phyloP scores from a whole-genome alignment of 1,139 yeast genomes.

The Debaryomyces subglobosus region DNA sequence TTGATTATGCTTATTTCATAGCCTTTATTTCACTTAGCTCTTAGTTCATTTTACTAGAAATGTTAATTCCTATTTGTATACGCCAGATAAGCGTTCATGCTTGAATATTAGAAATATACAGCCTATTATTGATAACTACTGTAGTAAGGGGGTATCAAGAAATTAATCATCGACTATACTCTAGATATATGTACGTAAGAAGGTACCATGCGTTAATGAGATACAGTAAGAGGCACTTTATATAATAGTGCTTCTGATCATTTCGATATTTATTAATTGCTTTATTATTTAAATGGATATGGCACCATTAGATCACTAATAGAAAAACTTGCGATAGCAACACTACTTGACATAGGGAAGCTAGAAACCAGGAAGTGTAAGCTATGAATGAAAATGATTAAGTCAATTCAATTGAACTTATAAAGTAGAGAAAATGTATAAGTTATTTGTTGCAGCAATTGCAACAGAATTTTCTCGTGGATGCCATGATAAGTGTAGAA shows the following conservation, averaged over 20 bases:
- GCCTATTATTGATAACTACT: neutral
- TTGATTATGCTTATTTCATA: neutral
- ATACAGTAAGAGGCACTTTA: neutral
- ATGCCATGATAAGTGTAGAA: constrained; percentile 97
- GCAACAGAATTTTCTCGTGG: constrained; percentile 96
- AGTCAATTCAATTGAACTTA: constrained; percentile 23
- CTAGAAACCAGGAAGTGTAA: neutral
- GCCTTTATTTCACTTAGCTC: neutral
- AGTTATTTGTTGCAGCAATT: constrained; percentile 96
- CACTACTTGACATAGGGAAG: neutral
- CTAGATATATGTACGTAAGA: neutral
- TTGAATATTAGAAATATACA: neutral
- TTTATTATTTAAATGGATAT: neutral
- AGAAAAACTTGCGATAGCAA: neutral
- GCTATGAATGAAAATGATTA: constrained; percentile 1
- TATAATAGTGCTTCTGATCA: neutral
- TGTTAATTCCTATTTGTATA: constrained; percentile 1
- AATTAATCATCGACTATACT: no score
- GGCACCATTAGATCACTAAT: neutral
- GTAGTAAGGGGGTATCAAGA: neutral
- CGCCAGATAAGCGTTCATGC: neutral
- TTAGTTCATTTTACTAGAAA: constrained; percentile 6
- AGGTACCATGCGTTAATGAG: neutral
- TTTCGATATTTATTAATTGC: neutral
- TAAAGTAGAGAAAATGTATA: constrained; percentile 75